A percentile compares a stretch with the other conserved stretches of the same genome.
These are phyloP conservation scores for Hortiboletus campestris DNA, from an alignment of 768 basidiomycete species.

Conservation along the genomic window DNA sequence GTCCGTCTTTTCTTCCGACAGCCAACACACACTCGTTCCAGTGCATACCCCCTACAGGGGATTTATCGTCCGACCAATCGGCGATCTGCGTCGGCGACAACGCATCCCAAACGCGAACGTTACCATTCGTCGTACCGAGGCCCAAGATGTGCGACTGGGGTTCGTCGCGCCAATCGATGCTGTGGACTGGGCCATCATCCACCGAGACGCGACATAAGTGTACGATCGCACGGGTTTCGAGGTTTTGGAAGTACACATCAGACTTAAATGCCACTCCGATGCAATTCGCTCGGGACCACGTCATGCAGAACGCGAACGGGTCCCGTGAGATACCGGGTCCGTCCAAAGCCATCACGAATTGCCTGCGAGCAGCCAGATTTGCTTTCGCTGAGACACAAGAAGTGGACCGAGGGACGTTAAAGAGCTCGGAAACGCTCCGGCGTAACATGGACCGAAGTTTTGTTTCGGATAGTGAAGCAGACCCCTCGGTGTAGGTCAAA, in stretches of 20 bases:
- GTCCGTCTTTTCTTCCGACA: conserved; percentile 39
- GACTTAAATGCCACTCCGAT: conserved; percentile 62
- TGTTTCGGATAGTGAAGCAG: conserved; percentile 33
- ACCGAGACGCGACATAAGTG: conserved; percentile 45
- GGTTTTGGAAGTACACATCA: conserved; percentile 62
- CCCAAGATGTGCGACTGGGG: conserved; percentile 44
- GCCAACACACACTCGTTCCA: conserved; percentile 40
- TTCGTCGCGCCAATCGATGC: conserved; percentile 51
- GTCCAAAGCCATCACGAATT: conserved; percentile 60
- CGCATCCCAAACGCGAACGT: conserved; percentile 56
- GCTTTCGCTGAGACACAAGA: conserved; percentile 53
- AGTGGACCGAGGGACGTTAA: conserved; percentile 31
- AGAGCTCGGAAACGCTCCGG: conserved; percentile 51
- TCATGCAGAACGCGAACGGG: conserved; percentile 54
- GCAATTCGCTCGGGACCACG: conserved; percentile 57
- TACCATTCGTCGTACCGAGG: conserved; percentile 49
- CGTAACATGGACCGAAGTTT: conserved; percentile 50
- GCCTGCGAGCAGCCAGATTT: conserved; percentile 51
- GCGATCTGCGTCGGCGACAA: conserved; percentile 26
- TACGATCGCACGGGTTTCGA: conserved; percentile 51
- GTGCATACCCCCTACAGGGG: conserved; percentile 40
- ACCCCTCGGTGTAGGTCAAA: conserved; percentile 48
- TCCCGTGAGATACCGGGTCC: conserved; percentile 59
- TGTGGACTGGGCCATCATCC: conserved; percentile 39
- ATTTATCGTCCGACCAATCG: conserved; percentile 35